phyloP scores from a whole-genome alignment of 2,329 filamentous ascomycete species.

The Fusarium nematophilum region DNA sequence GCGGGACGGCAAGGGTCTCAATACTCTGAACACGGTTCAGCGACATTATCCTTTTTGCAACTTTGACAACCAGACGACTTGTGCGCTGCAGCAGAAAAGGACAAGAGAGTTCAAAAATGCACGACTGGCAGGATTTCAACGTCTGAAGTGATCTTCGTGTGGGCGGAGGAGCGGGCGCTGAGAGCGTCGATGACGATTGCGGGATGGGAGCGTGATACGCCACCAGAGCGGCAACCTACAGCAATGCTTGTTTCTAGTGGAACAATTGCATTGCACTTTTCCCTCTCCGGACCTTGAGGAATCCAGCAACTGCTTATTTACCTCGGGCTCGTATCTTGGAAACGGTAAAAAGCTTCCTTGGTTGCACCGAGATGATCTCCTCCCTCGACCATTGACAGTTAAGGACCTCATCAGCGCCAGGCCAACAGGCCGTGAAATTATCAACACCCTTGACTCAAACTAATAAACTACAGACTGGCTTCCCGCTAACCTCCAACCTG shows the following conservation, averaged over 20 bases:
- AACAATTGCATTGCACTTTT: constrained; percentile 9
- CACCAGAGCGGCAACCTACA: constrained; percentile 20
- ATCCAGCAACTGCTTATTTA: too few species aligned
- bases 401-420: too few species aligned
- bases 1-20: constrained; percentile 57
- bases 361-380: too few species aligned
- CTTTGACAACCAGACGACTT: neutral
- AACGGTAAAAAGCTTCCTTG: too few species aligned
- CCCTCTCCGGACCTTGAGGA: neutral
- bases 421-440: too few species aligned
- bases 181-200: constrained; percentile 34
- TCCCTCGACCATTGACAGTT: too few species aligned
- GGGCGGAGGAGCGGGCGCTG: constrained; percentile 2
- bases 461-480: too few species aligned
- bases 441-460: too few species aligned
- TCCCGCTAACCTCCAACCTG: too few species aligned
- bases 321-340: too few species aligned
- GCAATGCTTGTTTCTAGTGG: constrained; percentile 18
- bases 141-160: constrained; percentile 1
- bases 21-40: constrained; percentile 64
- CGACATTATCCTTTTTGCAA: constrained; percentile 55
- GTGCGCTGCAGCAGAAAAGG: neutral
- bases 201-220: constrained; percentile 29
- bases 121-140: constrained; percentile 6
- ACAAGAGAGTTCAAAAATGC: neutral